Conservation (phyloP, 2,329 filamentous ascomycete genomes). For the Cladophialophora chaetospira region DNA sequence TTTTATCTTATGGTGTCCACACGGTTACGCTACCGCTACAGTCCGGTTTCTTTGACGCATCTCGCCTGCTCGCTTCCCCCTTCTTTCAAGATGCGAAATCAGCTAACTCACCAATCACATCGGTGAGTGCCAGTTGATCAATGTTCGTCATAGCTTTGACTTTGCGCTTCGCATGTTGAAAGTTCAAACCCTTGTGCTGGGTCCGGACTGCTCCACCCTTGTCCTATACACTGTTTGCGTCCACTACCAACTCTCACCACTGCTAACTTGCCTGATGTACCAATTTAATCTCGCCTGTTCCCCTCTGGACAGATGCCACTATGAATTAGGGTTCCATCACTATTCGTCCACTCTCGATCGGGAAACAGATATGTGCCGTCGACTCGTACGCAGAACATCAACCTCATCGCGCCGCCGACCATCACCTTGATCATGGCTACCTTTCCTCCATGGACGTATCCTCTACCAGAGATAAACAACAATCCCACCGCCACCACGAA, state of each 20-base stretch:
- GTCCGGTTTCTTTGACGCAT: conserved; percentile 23
- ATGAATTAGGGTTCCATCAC: conserved; percentile 1
- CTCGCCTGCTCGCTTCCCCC: conserved; percentile 26
- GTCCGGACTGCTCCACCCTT: conserved; percentile 7
- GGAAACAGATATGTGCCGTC: conserved; percentile 22
- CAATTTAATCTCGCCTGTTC: conserved; percentile 27
- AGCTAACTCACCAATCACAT: conserved; percentile 8
- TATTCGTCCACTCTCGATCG: neutral
- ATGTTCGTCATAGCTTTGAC: conserved; percentile 16
- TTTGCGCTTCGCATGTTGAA: conserved; percentile 5
- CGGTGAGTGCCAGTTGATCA: neutral
- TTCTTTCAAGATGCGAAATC: conserved; percentile 10
- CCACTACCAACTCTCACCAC: conserved; percentile 19
- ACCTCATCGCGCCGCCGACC: neutral
- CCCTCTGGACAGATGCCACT: conserved; percentile 18
- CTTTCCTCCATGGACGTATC: conserved; percentile 16
- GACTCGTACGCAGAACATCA: conserved; percentile 5
- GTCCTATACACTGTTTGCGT: conserved; percentile 12
- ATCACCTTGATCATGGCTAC: conserved; percentile 13
- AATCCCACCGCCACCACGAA: conserved; percentile 16
- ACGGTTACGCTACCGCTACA: conserved; percentile 14
- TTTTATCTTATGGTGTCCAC: conserved; percentile 15
- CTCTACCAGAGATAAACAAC: conserved; percentile 9
- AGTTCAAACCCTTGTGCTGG: conserved; percentile 11
- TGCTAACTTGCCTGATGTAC: conserved; percentile 16